Base-by-base conservation (phyloP, 129 eudicot genomes). In the Glebionis coronaria region DNA sequence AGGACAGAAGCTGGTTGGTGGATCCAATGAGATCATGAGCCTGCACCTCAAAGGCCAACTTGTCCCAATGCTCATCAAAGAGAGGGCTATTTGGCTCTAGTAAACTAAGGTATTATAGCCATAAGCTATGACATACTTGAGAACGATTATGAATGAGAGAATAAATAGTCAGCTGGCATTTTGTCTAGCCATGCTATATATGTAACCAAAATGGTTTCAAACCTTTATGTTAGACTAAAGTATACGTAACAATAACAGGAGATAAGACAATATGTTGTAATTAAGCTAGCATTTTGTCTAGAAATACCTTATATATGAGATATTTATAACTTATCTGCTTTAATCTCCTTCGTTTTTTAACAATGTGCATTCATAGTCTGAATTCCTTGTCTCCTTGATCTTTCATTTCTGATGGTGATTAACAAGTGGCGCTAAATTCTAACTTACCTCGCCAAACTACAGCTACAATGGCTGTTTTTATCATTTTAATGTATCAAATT, bases 21-120 rank as follows among this genome's bases (percentile, higher is more conserved):
- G 42, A 35, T 35, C 42, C 10, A 35, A 35, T 35, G 42, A 35
- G 42, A 35, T 35, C 42, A 35, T 35, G 42, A 35, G 9, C 42
- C 42, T 35, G 10, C 85, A 81, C 76, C 68, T 76, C 72, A 69
- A 72, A 68, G 84, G 84, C 29, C 55, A 61, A 51, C 74, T 87
- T 29, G 83, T 87, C 47, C 87, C 80, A 1, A 19, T 87, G 80
- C 87, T 87, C 73, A 84, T 63, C 78, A 75, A 87, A 67, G 95
- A 87, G 45, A 52, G 68, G 35, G 80, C 80, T 68, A 75, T 75
- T 59, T 75, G 80, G 80, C 74, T 75, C 15, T 75, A 75, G 57
- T 35, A 53, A 50, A 58, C 31, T 25, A 27, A 5, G 35, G 63
- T 55, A 25, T 51, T 31, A 50, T 56, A 66, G 40, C 61, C 61